Evolutionary conservation across 2,329 filamentous ascomycete genomes (phyloP).

Genomic region (Neofusicoccum ribis): DNA sequence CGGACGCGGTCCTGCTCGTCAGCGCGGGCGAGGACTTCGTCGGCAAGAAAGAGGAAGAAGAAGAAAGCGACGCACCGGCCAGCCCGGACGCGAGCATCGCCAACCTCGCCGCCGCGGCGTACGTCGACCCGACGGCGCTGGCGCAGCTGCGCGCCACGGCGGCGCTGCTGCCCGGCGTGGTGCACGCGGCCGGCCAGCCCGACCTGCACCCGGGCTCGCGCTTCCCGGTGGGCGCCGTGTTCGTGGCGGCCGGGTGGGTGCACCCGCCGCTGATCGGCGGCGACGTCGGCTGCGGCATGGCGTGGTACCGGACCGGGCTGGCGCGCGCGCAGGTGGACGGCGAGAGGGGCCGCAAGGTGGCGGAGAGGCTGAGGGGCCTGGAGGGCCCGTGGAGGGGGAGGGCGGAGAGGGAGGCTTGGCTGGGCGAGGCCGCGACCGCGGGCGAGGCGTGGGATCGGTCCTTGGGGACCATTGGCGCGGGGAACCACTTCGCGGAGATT

Average conservation of each 20-base stretch:
- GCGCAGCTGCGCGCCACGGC: conserved; percentile 35
- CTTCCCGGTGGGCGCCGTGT: conserved; percentile 41
- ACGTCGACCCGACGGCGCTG: too few species aligned
- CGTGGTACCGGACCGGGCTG: conserved; percentile 38
- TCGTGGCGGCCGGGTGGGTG: conserved; percentile 36
- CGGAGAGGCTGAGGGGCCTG: conserved; percentile 36
- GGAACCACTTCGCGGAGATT: conserved; percentile 42
- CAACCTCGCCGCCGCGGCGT: conserved; percentile 27
- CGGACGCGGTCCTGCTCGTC: conserved; percentile 33
- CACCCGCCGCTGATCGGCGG: conserved; percentile 41
- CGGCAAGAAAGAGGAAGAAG: conserved; percentile 27
- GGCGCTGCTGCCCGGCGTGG: conserved; percentile 35
- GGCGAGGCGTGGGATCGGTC: conserved; percentile 34
- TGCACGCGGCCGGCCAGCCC: conserved; percentile 37
- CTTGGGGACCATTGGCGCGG: conserved; percentile 41
- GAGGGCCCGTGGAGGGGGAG: conserved; percentile 37
- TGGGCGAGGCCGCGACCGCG: conserved; percentile 27
- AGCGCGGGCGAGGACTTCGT: conserved; percentile 35
- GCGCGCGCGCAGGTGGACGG: conserved; percentile 34
- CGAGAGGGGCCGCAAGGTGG: conserved; percentile 35
- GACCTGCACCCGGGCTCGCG: conserved; percentile 40
- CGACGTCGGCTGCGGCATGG: conserved; percentile 44
- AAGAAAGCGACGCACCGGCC: not conserved
- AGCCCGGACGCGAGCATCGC: conserved; percentile 26
- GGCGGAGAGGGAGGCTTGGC: conserved; percentile 32